Conservation (phyloP, 129 eudicot species). For the Mikania micrantha region DNA sequence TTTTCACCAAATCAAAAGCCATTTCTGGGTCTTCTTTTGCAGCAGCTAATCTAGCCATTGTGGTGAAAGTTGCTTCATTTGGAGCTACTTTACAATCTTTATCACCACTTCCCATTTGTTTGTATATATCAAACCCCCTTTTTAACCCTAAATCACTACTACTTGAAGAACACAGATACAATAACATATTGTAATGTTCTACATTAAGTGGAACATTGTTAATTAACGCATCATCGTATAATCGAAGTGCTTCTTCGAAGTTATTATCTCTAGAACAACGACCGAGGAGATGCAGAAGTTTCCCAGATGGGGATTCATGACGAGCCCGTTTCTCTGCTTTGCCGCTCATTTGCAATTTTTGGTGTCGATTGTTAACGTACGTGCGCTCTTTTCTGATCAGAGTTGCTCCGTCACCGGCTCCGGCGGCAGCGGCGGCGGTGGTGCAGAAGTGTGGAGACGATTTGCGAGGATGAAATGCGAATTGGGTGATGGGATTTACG, state of each 20-base stretch:
- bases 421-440: constrained; percentile 30
- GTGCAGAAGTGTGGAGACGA: constrained; percentile 25
- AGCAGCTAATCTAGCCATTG: constrained; percentile 78
- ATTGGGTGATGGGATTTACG: constrained; percentile 19
- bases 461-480: constrained; percentile 18
- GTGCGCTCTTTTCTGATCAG: neutral
- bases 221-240: constrained; percentile 55
- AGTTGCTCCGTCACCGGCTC: constrained; percentile 18
- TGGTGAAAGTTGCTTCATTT: constrained; percentile 90
- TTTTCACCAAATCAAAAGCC: constrained; percentile 83
- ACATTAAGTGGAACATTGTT: constrained; percentile 34
- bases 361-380: neutral
- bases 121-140: constrained; percentile 77
- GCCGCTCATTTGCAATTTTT: constrained; percentile 14
- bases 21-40: constrained; percentile 63
- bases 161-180: constrained; percentile 59
- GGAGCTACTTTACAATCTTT: constrained; percentile 38
- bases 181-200: constrained; percentile 59
- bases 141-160: constrained; percentile 28
- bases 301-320: constrained; percentile 41
- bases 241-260: constrained; percentile 45
- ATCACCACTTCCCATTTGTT: constrained; percentile 38
- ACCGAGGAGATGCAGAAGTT: constrained; percentile 40
- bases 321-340: constrained; percentile 37
- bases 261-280: constrained; percentile 51